phyloP scores from a whole-genome alignment of 1,284 basidiomycete genomes.

The Anthracocystis walkeri region DNA sequence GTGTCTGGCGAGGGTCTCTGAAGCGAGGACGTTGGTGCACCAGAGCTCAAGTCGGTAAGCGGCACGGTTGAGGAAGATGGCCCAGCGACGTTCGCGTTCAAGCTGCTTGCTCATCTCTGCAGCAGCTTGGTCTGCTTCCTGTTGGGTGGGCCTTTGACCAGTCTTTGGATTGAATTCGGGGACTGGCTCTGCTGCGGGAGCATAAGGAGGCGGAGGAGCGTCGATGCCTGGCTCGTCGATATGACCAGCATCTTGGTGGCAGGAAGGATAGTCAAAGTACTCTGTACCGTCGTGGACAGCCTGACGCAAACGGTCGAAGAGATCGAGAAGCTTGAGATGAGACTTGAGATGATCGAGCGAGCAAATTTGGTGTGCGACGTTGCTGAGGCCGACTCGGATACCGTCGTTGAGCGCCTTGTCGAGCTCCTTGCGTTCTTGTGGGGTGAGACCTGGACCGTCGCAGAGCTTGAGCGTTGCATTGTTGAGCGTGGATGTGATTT shows the following conservation, averaged over 20 bases:
- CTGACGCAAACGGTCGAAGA: slow-evolving; percentile 42
- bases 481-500: slow-evolving; percentile 20
- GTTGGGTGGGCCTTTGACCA: slow-evolving; percentile 15
- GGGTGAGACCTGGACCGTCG: slow-evolving; percentile 34
- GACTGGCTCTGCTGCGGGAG: slow-evolving; percentile 29
- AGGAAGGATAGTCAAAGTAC: slow-evolving; percentile 46
- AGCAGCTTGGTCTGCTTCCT: slow-evolving; percentile 27
- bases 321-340: slow-evolving; percentile 48
- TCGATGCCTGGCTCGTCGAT: slow-evolving; percentile 45
- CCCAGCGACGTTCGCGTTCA: slow-evolving; percentile 40
- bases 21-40: slow-evolving; percentile 36
- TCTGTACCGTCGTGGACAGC: slow-evolving; percentile 39
- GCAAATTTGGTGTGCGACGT: slow-evolving; percentile 8
- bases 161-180: slow-evolving; percentile 20
- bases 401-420: slow-evolving; percentile 36
- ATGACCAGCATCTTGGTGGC: slow-evolving; percentile 29
- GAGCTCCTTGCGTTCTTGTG: slow-evolving; percentile 33
- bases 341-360: slow-evolving; percentile 28
- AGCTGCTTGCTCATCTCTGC: slow-evolving; percentile 34
- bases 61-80: slow-evolving; percentile 52
- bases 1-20: slow-evolving; percentile 14
- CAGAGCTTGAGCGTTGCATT: slow-evolving; percentile 37
- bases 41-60: slow-evolving; percentile 55
- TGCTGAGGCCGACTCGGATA: slow-evolving; percentile 27
- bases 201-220: slow-evolving; percentile 47